These are phyloP conservation scores for Ogataea degrootiae DNA, from an alignment of 805 yeast genomes.

Conservation along the genomic window DNA sequence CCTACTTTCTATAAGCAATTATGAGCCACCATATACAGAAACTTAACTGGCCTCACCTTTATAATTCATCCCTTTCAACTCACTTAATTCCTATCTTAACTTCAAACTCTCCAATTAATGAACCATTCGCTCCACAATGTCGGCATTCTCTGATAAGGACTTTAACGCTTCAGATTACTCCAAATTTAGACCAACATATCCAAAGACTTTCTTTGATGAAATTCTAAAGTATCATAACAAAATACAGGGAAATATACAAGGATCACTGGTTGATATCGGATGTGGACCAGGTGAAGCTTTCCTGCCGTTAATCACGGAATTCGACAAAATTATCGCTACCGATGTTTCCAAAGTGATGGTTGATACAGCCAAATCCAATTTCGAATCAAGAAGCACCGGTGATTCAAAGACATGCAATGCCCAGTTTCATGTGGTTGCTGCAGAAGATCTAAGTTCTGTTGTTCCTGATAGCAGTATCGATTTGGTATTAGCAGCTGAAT, in stretches of 20 bases:
- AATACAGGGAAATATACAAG: constrained; percentile 11
- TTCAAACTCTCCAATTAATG: no score
- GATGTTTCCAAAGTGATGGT: constrained; percentile 48
- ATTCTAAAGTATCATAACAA: constrained; percentile 31
- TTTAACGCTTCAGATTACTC: constrained; percentile 53
- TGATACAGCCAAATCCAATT: constrained; percentile 32
- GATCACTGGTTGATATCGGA: constrained; percentile 52
- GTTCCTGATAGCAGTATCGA: constrained; percentile 38
- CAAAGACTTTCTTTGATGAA: constrained; percentile 41
- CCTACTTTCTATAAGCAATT: no score
- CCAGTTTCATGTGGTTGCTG: constrained; percentile 14
- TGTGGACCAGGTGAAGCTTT: constrained; percentile 54
- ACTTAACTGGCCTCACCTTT: no score
- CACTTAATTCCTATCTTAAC: no score
- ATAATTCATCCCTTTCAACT: no score
- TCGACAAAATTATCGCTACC: constrained; percentile 36
- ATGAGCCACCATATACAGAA: no score
- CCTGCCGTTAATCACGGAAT: constrained; percentile 36
- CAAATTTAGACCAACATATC: constrained; percentile 64
- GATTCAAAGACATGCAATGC: constrained; percentile 1
- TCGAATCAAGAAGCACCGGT: neutral
- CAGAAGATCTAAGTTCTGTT: constrained; percentile 19
- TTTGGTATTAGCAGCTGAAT: constrained; percentile 74
- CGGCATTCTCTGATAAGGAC: constrained; percentile 51
- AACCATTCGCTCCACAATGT: constrained; percentile 35